These are phyloP conservation scores for Phialophora expanda DNA, from an alignment of 2,329 filamentous ascomycete species.

Conservation along the genomic window DNA sequence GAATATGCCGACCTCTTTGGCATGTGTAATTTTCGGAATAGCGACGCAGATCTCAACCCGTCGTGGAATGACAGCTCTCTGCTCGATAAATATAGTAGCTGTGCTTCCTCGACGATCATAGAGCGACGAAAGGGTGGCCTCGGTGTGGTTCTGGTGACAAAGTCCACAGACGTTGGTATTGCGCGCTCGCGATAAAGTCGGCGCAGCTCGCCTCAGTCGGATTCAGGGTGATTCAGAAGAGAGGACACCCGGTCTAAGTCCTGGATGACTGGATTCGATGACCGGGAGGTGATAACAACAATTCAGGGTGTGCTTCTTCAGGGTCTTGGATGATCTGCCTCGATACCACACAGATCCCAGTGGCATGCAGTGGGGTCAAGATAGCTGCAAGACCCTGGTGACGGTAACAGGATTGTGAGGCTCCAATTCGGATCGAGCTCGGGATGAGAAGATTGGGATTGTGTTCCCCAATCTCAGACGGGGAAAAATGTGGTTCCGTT, in stretches of 20 bases:
- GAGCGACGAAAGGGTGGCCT: conserved; percentile 4
- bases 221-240: conserved; percentile 9
- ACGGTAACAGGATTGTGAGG: conserved; percentile 23
- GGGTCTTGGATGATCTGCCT: conserved; percentile 29
- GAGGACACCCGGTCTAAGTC: neutral
- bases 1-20: conserved; percentile 20
- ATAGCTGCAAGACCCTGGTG: conserved; percentile 19
- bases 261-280: conserved; percentile 19
- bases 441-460: conserved; percentile 3
- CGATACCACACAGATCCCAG: conserved; percentile 14
- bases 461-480: conserved; percentile 16
- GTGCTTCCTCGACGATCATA: conserved; percentile 13
- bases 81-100: conserved; percentile 13
- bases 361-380: conserved; percentile 23
- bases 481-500: conserved; percentile 18
- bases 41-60: conserved; percentile 20
- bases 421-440: conserved; percentile 14
- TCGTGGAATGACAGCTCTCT: conserved; percentile 9
- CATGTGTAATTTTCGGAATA: conserved; percentile 30
- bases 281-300: conserved; percentile 23
- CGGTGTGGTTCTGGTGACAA: neutral
- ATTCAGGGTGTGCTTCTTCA: conserved; percentile 19
- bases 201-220: conserved; percentile 1
- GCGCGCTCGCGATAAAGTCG: conserved; percentile 7
- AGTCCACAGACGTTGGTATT: neutral